These are phyloP conservation scores for Limonium bicolor DNA, from an alignment of 148 eudicot species.

Conservation along the genomic window DNA sequence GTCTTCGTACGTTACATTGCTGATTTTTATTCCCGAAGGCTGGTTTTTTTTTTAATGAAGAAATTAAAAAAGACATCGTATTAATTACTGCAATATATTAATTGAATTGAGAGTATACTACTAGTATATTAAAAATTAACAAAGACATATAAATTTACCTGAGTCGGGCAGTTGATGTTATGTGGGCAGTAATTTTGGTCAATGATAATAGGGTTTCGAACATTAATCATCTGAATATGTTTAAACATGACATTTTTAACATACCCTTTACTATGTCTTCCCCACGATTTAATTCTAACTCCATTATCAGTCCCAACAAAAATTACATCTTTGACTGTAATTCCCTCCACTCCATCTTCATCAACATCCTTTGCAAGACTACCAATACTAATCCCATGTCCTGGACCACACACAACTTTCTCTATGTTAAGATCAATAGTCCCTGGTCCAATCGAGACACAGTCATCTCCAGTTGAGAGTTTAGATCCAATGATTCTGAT, in stretches of 20 bases:
- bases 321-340: slow-evolving; percentile 18
- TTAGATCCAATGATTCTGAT: slow-evolving; percentile 9
- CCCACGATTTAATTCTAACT: slow-evolving; percentile 52
- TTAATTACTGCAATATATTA: too few species aligned
- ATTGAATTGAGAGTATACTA: too few species aligned
- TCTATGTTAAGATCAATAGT: slow-evolving; percentile 16
- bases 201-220: slow-evolving; percentile 43
- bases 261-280: slow-evolving; percentile 7
- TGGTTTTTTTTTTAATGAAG: too few species aligned
- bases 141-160: too few species aligned
- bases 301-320: slow-evolving; percentile 38
- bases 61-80: too few species aligned
- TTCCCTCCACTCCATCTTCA: slow-evolving; percentile 14
- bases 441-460: slow-evolving; percentile 37
- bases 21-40: slow-evolving; percentile 21
- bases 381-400: slow-evolving; percentile 62
- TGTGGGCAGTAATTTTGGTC: slow-evolving; percentile 66
- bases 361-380: slow-evolving; percentile 25
- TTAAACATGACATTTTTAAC: slow-evolving; percentile 18
- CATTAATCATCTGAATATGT: slow-evolving; percentile 20
- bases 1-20: slow-evolving; percentile 14
- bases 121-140: too few species aligned
- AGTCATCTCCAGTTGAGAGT: slow-evolving; percentile 53
- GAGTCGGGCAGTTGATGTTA: too few species aligned
- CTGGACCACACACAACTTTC: slow-evolving; percentile 40